Percentiles rank a stretch among this genome's conserved stretches.
Conservation (phyloP, 352 stramenopile species). For the Globisporangium barbulae region DNA sequence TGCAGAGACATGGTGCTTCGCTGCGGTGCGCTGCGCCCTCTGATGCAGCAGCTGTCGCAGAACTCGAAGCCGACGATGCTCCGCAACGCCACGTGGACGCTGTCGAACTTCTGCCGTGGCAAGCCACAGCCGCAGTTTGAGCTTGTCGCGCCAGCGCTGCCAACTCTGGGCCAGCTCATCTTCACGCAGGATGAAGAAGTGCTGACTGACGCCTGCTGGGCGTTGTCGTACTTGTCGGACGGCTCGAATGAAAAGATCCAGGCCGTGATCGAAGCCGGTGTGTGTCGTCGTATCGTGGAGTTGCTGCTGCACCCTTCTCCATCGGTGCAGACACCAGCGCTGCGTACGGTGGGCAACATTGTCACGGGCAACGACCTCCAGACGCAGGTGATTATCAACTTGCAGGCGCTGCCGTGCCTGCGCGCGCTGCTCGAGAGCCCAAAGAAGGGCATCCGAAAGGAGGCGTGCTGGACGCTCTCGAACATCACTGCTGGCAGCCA, state of each 20-base stretch:
- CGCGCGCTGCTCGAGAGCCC: conserved; percentile 92
- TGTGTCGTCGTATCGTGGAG: conserved; percentile 96
- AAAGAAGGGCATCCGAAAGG: conserved; percentile 99
- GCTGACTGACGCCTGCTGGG: conserved; percentile 99
- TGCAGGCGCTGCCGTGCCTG: conserved; percentile 96
- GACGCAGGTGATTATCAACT: conserved; percentile 99
- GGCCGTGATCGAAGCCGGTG: conserved; percentile 96
- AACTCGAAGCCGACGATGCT: conserved; percentile 95
- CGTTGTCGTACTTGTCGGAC: conserved; percentile 97
- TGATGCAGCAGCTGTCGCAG: conserved; percentile 93
- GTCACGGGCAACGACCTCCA: conserved; percentile 99
- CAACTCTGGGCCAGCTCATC: conserved; percentile 96
- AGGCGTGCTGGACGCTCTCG: conserved; percentile 99
- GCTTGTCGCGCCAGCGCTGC: conserved; percentile 91
- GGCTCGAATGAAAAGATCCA: conserved; percentile 99
- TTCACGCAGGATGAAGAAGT: conserved; percentile 98
- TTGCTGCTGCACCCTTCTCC: conserved; percentile 86
- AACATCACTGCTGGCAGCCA: conserved; percentile 99
- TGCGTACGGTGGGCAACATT: conserved; percentile 96
- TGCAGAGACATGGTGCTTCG: conserved; percentile 96
- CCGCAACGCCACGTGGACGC: conserved; percentile 98
- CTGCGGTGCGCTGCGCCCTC: conserved; percentile 91
- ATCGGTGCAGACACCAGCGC: conserved; percentile 79
- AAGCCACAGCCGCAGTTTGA: conserved; percentile 95
- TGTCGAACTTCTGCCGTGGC: conserved; percentile 98